phyloP scores from a whole-genome alignment of 305 asterid genomes.

The Solanum hybrid region DNA sequence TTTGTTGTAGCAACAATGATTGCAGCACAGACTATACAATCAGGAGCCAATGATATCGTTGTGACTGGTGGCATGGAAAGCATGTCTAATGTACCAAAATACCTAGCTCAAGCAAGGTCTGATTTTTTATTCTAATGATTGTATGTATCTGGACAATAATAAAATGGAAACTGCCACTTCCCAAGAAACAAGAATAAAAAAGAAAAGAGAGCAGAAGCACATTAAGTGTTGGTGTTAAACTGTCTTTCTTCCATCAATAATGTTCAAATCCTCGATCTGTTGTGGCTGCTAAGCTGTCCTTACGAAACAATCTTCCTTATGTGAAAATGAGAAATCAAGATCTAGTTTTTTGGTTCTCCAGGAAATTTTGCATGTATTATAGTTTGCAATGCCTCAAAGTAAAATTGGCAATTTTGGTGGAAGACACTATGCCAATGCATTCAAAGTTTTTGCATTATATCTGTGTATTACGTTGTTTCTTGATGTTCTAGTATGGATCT shows the following conservation, averaged over 20 bases:
- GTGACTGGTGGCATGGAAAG: conserved; percentile 98
- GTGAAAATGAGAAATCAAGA: not conserved
- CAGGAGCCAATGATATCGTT: conserved; percentile 75
- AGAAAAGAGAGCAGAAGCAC: too few relatives aligned
- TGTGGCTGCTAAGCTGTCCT: not conserved
- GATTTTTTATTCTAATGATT: conserved; percentile 9
- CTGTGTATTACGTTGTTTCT: not conserved
- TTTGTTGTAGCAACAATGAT: conserved; percentile 61
- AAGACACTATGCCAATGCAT: not conserved
- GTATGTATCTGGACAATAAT: not conserved
- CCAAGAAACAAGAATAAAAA: not conserved
- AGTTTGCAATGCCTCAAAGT: not conserved
- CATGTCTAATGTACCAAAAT: conserved; percentile 95
- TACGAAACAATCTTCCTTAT: not conserved
- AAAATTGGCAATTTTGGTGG: not conserved
- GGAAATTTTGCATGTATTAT: not conserved
- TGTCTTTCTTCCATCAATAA: not conserved
- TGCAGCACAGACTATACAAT: conserved; percentile 74
- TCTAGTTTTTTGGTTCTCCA: not conserved
- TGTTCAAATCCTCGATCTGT: not conserved
- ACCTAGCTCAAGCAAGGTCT: conserved; percentile 65
- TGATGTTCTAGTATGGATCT: not conserved
- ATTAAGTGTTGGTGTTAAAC: not conserved
- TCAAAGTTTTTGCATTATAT: not conserved
- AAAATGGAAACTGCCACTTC: not conserved